Percentiles rank a stretch among this genome's conserved stretches.
These are phyloP conservation scores for Micractinium conductrix DNA, from an alignment of 139 green algal species.

Conservation along the genomic window DNA sequence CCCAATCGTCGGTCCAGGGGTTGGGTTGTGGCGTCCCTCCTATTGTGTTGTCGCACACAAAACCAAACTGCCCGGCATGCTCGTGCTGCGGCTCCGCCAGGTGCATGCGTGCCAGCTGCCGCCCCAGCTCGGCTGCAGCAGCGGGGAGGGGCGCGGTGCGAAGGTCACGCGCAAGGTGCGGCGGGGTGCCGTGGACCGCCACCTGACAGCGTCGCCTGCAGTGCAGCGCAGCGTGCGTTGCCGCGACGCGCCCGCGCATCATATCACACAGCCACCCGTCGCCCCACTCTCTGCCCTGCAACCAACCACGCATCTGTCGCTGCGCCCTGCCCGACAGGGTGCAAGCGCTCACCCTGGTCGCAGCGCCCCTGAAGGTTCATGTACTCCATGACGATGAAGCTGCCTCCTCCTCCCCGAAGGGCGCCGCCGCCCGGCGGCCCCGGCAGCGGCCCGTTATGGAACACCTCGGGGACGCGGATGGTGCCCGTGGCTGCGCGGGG, in stretches of 20 bases:
- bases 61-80: slow-evolving; percentile 85
- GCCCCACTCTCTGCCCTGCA: too few species aligned
- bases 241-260: background rate
- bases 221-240: background rate
- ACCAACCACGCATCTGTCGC: background rate
- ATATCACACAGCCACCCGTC: too few species aligned
- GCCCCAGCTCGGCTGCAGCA: slow-evolving; percentile 72
- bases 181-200: too few species aligned
- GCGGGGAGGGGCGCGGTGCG: too few species aligned
- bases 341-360: slow-evolving; percentile 15
- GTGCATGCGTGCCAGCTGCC: slow-evolving; percentile 89
- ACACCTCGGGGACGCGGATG: slow-evolving; percentile 76
- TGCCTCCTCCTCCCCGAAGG: slow-evolving; percentile 52
- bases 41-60: slow-evolving; percentile 97
- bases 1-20: slow-evolving; percentile 86
- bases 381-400: slow-evolving; percentile 97
- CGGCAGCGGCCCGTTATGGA: slow-evolving; percentile 59
- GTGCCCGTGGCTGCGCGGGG: slow-evolving; percentile 57
- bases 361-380: slow-evolving; percentile 71
- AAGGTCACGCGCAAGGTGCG: too few species aligned
- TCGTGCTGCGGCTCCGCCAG: slow-evolving; percentile 68
- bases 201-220: background rate
- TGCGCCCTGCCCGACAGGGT: too few species aligned
- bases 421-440: slow-evolving; percentile 32
- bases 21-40: slow-evolving; percentile 95